phyloP scores from a whole-genome alignment of 2,329 filamentous ascomycete genomes.

The Neospermospora avenae region DNA sequence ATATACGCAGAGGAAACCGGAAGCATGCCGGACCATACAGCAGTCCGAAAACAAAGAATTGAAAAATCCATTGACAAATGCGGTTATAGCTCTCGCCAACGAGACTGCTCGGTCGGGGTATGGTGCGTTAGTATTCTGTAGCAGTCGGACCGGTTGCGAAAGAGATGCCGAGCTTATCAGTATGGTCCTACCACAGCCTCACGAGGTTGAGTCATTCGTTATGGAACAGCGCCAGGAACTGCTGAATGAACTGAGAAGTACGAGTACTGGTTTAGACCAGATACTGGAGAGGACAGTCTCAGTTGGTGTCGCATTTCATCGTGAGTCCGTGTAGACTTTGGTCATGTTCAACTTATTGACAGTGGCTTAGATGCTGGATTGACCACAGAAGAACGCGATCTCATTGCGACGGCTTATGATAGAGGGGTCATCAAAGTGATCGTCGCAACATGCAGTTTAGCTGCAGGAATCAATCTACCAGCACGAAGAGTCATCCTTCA shows the following conservation, averaged over 20 bases:
- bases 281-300: slow-evolving; percentile 61
- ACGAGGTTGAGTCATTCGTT: slow-evolving; percentile 42
- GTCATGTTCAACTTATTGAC: not conserved
- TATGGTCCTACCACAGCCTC: slow-evolving; percentile 55
- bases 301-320: slow-evolving; percentile 71
- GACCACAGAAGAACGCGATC: slow-evolving; percentile 71
- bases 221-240: slow-evolving; percentile 60
- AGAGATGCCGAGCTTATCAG: slow-evolving; percentile 65
- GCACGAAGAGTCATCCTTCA: slow-evolving; percentile 74
- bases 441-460: slow-evolving; percentile 74
- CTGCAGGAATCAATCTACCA: slow-evolving; percentile 77
- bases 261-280: slow-evolving; percentile 63
- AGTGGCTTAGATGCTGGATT: slow-evolving; percentile 52
- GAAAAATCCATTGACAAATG: slow-evolving; percentile 62
- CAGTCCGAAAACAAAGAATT: slow-evolving; percentile 59
- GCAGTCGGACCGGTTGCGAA: slow-evolving; percentile 66
- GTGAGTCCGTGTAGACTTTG: slow-evolving; percentile 41
- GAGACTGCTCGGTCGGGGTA: slow-evolving; percentile 68
- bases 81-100: slow-evolving; percentile 65
- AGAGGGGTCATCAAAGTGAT: slow-evolving; percentile 64
- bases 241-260: slow-evolving; percentile 61
- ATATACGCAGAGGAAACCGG: slow-evolving; percentile 37
- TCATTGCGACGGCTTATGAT: slow-evolving; percentile 70
- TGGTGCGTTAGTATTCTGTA: slow-evolving; percentile 71
- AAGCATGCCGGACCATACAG: slow-evolving; percentile 48